Base-by-base conservation (phyloP, 1,139 yeast genomes). In the Casaregolazyma suthepensis region DNA sequence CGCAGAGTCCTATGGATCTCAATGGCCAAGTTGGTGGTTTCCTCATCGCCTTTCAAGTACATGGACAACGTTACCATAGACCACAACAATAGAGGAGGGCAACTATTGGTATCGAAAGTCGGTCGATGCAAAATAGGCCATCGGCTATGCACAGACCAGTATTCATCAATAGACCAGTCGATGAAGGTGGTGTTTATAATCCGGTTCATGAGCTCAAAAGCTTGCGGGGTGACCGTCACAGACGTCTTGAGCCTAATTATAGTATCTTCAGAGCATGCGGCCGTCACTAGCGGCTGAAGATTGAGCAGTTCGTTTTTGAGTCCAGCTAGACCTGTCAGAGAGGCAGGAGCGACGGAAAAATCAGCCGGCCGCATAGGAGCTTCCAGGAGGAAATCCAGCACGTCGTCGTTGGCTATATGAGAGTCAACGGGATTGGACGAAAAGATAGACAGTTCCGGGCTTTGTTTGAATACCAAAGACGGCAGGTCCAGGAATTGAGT, bases 41-140 rank as follows among this genome's bases (percentile, higher is more conserved):
- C 69, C 5, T 71, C 66, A 51, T 66, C 70, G 58, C 72, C 74
- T 15, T 35, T 35, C 17, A 35, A 35, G 9, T 12, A 35, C 54
- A 74, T 83, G 58, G 73, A 90, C n/a, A 82, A 70, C 69, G 81
- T 68, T 5, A 83, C 73, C 76, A 84, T 79, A 1, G 84, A 69
- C 54, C 82, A 67, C 1, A 84, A 63, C 17, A 84, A 67, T 10
- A 83, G 74, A 0, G 82, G 80, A 4, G 82, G 80, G 26, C 80
- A 74, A 1, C 69, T 65, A 48, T 73, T 74, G 0, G 86, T 78
- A 51, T 78, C 75, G 65, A 84, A 84, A 0, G 87, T 80, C 0
- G 89, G 88, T 53, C 72, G 73, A 61, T 84, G 89, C 52, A 84
- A 63, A 35, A 84, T 72, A 1, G 87, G 79, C 63, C 79, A 80